Conservation (phyloP, 2,329 filamentous ascomycete species). For the Verticillium isaacii region DNA sequence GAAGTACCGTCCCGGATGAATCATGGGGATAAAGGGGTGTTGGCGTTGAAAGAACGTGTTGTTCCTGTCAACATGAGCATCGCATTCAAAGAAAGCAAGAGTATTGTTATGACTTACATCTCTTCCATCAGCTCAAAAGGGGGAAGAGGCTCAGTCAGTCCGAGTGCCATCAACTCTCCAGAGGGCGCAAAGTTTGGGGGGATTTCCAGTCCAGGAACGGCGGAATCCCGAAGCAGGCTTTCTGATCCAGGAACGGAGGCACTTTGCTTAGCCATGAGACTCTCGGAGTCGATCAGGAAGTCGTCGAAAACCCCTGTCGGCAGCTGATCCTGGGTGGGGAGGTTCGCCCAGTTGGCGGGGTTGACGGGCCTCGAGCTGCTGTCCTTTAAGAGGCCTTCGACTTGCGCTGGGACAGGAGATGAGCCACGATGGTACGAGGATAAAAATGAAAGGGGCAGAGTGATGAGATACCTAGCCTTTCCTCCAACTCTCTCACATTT, state of each 20-base stretch:
- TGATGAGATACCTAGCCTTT: slow-evolving; percentile 65
- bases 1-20: slow-evolving; percentile 73
- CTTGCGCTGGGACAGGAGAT: slow-evolving; percentile 60
- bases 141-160: slow-evolving; percentile 77
- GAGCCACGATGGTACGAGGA: not conserved
- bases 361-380: slow-evolving; percentile 37
- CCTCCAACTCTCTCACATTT: slow-evolving; percentile 88
- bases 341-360: not conserved
- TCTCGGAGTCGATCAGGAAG: slow-evolving; percentile 10
- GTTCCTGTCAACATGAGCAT: slow-evolving; percentile 44
- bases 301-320: slow-evolving; percentile 10
- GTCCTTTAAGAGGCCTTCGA: slow-evolving; percentile 72
- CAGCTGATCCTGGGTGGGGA: not conserved
- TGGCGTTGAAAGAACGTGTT: slow-evolving; percentile 71
- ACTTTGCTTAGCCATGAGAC: slow-evolving; percentile 11
- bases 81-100: not conserved
- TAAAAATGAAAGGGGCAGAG: slow-evolving; percentile 5
- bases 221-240: not conserved
- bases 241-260: not conserved
- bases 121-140: slow-evolving; percentile 76
- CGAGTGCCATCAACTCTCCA: slow-evolving; percentile 63
- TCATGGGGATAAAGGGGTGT: slow-evolving; percentile 67
- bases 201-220: not conserved
- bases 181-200: not conserved
- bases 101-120: slow-evolving; percentile 50